Evolutionary conservation across 306 rosid species (phyloP).

Genomic region (Sechiopsis laciniata): DNA sequence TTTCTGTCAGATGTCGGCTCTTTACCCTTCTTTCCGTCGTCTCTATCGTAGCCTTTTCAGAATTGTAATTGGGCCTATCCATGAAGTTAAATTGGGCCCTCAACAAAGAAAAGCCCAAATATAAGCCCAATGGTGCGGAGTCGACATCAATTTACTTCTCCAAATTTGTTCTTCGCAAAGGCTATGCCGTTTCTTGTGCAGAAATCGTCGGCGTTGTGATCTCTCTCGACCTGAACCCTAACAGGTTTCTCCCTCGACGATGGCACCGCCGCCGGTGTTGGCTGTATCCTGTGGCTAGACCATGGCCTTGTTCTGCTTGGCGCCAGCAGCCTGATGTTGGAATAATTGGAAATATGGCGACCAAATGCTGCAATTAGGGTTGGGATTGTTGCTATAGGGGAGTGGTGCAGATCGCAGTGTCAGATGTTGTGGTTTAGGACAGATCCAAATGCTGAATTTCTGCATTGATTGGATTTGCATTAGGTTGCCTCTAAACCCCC

Average conservation of each 20-base stretch:
- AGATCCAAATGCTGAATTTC: conserved; percentile 61
- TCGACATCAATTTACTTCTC: no score
- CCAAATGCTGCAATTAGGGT: conserved; percentile 22
- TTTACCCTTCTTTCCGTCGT: neutral
- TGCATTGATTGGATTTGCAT: conserved; percentile 69
- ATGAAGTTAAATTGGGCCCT: no score
- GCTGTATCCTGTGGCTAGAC: conserved; percentile 42
- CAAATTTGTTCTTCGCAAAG: no score
- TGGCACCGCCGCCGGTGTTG: conserved; percentile 35
- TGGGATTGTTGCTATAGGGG: conserved; percentile 52
- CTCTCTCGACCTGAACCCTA: conserved; percentile 44
- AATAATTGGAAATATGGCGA: conserved; percentile 33
- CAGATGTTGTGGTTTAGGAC: conserved; percentile 60
- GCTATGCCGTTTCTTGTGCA: conserved; percentile 34
- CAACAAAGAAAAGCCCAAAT: neutral
- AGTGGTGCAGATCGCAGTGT: conserved; percentile 54
- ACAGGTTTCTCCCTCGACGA: conserved; percentile 37
- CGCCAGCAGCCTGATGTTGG: conserved; percentile 42
- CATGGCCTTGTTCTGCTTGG: conserved; percentile 52
- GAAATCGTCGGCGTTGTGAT: conserved; percentile 58
- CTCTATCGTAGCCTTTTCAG: neutral
- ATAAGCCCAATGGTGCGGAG: neutral
- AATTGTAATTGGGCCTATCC: conserved; percentile 7
- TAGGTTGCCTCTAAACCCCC: conserved; percentile 43
- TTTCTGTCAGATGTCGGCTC: neutral